Conservation (phyloP, 2,329 filamentous ascomycete species). For the Exophiala phaeomuriformis region DNA sequence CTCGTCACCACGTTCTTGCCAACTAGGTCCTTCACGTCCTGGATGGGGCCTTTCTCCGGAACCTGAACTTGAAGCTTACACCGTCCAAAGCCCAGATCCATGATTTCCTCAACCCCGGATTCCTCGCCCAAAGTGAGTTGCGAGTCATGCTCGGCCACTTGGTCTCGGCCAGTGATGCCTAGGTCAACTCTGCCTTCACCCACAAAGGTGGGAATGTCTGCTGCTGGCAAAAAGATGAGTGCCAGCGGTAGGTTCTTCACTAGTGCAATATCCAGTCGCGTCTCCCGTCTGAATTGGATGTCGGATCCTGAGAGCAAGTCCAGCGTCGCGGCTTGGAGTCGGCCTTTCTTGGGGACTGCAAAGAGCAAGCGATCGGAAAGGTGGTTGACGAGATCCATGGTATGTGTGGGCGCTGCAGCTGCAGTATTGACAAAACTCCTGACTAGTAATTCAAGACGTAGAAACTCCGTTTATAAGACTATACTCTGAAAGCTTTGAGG, state of each 20-base stretch:
- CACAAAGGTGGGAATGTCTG: slow-evolving; percentile 95
- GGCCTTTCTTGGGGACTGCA: slow-evolving; percentile 98
- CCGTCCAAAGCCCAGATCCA: slow-evolving; percentile 82
- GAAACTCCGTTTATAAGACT: too few relatives aligned
- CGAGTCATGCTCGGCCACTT: slow-evolving; percentile 83
- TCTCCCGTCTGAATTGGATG: slow-evolving; percentile 93
- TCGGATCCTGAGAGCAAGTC: slow-evolving; percentile 90
- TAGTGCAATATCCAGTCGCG: slow-evolving; percentile 90
- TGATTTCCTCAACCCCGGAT: slow-evolving; percentile 69
- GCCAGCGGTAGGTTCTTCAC: slow-evolving; percentile 96
- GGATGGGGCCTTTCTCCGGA: slow-evolving; percentile 70
- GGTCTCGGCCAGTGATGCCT: slow-evolving; percentile 89
- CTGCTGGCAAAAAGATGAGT: slow-evolving; percentile 91
- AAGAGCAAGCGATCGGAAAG: slow-evolving; percentile 90
- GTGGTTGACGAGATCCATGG: slow-evolving; percentile 58
- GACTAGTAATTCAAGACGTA: too few relatives aligned
- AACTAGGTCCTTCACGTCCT: slow-evolving; percentile 66
- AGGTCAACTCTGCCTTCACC: slow-evolving; percentile 89
- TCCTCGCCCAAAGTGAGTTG: slow-evolving; percentile 32
- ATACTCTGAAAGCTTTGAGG: too few relatives aligned
- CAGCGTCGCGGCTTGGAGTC: slow-evolving; percentile 77
- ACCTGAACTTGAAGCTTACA: slow-evolving; percentile 98
- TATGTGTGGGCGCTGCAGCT: too few relatives aligned
- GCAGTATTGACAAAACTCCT: too few relatives aligned
- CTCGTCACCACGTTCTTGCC: slow-evolving; percentile 93